Evolutionary conservation across 768 basidiomycete species (phyloP), one percentile per base, ranked within the genome.

Genomic region (Kwoniella botswanensis): DNA sequence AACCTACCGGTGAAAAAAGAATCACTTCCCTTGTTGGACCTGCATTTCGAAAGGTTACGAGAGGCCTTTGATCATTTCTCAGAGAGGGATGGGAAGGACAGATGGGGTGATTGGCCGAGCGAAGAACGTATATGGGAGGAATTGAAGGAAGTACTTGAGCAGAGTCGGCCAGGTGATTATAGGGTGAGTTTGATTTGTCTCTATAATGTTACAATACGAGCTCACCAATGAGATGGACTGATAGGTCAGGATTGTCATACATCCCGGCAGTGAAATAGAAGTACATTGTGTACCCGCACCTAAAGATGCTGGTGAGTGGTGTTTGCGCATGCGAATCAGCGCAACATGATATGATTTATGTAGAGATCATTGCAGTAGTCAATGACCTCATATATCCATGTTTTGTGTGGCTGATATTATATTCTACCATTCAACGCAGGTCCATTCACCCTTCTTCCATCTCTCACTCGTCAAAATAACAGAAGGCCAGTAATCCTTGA

Each of bases 91-190:
- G 75, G 76, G 4, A 15, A 63, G 13, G 59, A 43, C 6, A 54
- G 64, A n/a, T 79, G 80, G 80, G 76, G 73, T 6, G 35, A 26
- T n/a, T 78, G 75, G 73, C 62, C 68, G 10, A 76, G 78, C 1
- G 78, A 78, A 52, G 75, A 73, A 6, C 7, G 5, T 11, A 52
- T 81, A 11, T 79, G 80, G 78, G 22, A 65, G 6, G 18, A 10
- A 3, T 15, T 79, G 13, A 54, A 63, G 46, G 18, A 59, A 50
- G 61, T 4, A 66, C 24, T 35, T 11, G 77, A 75, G 24, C n/a
- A 46, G 57, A 55, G 43, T 3, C 60, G 29, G 4, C 24, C 46
- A 21, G 74, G 79, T 9, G 79, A 79, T 65, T 79, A 74, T 71
- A 71, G 77, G 56, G 79, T 77, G 43, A 43, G 74, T n/a, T n/a